Conservation (phyloP, 345 rosid species). For the Hibiscus trionum region DNA sequence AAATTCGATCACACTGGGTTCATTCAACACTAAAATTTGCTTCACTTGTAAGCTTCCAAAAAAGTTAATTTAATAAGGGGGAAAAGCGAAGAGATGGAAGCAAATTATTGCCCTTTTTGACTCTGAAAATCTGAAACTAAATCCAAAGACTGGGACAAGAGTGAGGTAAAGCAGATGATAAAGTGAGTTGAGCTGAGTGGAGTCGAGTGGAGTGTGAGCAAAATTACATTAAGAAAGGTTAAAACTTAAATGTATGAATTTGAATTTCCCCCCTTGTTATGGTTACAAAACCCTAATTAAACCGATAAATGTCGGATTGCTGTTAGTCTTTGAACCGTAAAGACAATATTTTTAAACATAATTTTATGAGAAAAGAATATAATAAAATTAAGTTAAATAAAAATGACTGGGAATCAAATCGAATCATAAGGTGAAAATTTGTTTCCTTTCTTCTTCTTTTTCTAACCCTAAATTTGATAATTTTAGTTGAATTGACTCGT, state of each 20-base stretch:
- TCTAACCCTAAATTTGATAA: too few relatives aligned
- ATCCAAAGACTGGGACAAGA: background rate
- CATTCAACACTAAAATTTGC: slow-evolving; percentile 42
- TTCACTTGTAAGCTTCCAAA: slow-evolving; percentile 46
- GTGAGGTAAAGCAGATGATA: background rate
- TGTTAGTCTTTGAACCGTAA: too few relatives aligned
- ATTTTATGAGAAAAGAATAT: too few relatives aligned
- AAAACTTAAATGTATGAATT: background rate
- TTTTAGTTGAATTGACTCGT: too few relatives aligned
- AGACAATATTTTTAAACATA: too few relatives aligned
- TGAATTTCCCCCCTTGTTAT: background rate
- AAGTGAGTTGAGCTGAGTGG: background rate
- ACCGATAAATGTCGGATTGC: too few relatives aligned
- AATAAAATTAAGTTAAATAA: too few relatives aligned
- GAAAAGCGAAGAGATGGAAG: slow-evolving; percentile 10
- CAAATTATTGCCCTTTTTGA: slow-evolving; percentile 8
- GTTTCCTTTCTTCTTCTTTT: too few relatives aligned
- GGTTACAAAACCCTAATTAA: background rate
- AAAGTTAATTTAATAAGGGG: slow-evolving; percentile 7
- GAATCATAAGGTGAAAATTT: too few relatives aligned
- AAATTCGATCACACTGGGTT: slow-evolving; percentile 38
- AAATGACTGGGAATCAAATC: too few relatives aligned
- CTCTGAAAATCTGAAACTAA: slow-evolving; percentile 7
- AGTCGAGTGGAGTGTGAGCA: background rate
- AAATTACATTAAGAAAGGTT: background rate